A percentile compares a stretch with the other conserved stretches of the same genome.
Conservation (phyloP, 2,329 filamentous ascomycete genomes). For the Beauveria australis region DNA sequence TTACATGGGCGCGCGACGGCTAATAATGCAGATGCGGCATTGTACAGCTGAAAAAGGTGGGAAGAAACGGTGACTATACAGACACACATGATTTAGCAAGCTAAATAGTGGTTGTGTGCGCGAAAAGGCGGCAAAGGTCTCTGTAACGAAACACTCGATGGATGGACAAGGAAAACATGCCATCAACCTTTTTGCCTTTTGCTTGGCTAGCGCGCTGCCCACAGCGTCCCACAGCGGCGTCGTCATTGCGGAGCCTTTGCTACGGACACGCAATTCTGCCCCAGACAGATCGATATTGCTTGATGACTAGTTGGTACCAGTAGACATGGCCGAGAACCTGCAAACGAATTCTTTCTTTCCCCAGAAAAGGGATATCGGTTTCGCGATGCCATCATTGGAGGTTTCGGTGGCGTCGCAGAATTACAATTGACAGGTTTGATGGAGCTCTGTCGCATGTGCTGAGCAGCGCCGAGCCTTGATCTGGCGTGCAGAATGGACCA, state of each 20-base stretch:
- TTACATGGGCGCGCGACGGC: background rate
- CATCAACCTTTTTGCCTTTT: background rate
- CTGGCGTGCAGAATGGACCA: slow-evolving; percentile 1
- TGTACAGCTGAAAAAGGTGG: background rate
- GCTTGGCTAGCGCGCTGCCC: background rate
- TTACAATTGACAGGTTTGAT: background rate
- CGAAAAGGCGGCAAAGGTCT: background rate
- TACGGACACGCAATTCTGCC: slow-evolving; percentile 2
- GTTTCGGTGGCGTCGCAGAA: background rate
- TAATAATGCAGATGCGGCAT: background rate
- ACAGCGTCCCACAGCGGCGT: background rate
- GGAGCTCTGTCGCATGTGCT: background rate
- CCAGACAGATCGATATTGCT: background rate
- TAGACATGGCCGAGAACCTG: background rate
- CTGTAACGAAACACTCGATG: background rate
- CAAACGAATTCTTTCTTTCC: background rate
- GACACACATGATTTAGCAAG: background rate
- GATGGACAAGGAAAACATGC: background rate
- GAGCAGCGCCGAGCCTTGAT: background rate
- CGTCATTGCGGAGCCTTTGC: slow-evolving; percentile 6
- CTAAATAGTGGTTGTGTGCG: too few relatives aligned
- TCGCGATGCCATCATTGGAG: background rate
- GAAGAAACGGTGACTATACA: background rate
- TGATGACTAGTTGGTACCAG: background rate
- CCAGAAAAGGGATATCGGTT: too few relatives aligned